Evolutionary conservation across 2,329 filamentous ascomycete species (phyloP), one percentile per base, ranked within the genome.

Genomic region (Paecilomyces niveus): DNA sequence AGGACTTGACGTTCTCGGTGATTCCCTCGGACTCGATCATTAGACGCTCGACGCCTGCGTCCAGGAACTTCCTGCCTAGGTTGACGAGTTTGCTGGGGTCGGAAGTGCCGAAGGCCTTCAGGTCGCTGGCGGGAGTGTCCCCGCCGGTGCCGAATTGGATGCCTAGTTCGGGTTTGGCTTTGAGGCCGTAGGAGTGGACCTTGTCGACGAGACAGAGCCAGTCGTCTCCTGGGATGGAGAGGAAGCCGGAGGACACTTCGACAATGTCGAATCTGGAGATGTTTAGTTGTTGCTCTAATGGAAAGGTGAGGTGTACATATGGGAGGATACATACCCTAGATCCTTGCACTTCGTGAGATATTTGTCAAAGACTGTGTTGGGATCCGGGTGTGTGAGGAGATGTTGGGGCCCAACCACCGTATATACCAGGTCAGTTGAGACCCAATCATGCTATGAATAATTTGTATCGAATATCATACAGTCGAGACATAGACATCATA

Each of bases 21-120:
- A 84, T 84, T 0, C 81, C 81, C 68, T 84, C 81, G n/a, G 80
- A 83, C 65, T 85, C 81, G 57, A 83, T 81, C 81, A 84, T 84
- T 63, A 84, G 73, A 8, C 80, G 71, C 66, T 83, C 81, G 2
- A 84, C 80, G 0, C 81, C 81, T 0, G 74, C 77, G 18, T 79
- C 73, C 15, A 83, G 72, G 61, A 84, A 84, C 50, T 72, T 71
- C 59, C 72, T 77, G 10, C 78, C 81, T 61, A 83, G 66, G 57
- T 79, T 76, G 21, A 83, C 73, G 31, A 83, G 66, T 60, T 80
- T 80, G 13, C 71, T 70, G 0, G 80, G 78, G 61, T 82, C 80
- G 3, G 76, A 78, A 10, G 80, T 80, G 2, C 79, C 80, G 18
- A 80, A 72, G 3, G 72, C 70, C 67, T 80, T 75, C 3, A 84